Evolutionary conservation across 2,329 filamentous ascomycete genomes (phyloP).

Genomic region (Alternaria brassicae): DNA sequence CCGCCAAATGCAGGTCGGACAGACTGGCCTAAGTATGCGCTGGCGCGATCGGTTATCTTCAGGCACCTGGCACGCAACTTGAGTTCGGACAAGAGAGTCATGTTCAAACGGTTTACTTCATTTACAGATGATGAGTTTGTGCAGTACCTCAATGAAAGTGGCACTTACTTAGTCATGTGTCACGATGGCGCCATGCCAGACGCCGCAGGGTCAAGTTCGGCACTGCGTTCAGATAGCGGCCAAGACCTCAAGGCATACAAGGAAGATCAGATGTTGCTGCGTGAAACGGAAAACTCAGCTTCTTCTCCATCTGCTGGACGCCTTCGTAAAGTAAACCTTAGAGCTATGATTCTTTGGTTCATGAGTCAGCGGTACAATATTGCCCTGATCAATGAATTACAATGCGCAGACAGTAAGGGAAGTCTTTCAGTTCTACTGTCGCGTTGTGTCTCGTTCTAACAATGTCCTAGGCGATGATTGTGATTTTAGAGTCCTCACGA

Average conservation of each 20-base stretch:
- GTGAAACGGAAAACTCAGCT: background rate
- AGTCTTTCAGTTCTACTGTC: background rate
- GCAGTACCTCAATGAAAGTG: background rate
- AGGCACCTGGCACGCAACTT: background rate
- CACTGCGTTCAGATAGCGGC: background rate
- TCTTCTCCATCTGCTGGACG: background rate
- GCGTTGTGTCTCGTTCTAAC: background rate
- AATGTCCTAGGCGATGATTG: background rate
- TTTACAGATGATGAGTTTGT: background rate
- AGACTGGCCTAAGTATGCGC: background rate
- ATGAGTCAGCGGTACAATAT: background rate
- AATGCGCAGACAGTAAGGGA: slow-evolving; percentile 1
- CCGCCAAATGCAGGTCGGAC: background rate
- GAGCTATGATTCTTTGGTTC: slow-evolving; percentile 4
- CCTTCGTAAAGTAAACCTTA: slow-evolving; percentile 2
- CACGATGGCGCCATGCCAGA: background rate
- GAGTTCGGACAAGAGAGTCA: background rate
- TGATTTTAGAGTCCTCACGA: slow-evolving; percentile 6
- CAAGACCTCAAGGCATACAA: background rate
- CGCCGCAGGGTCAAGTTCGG: background rate
- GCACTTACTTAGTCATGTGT: background rate
- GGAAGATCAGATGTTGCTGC: background rate
- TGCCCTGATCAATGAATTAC: slow-evolving; percentile 1
- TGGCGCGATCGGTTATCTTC: background rate
- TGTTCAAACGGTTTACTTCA: background rate